Evolutionary conservation across 139 green algal species (phyloP).

Genomic region (Coelastrella sp.): DNA sequence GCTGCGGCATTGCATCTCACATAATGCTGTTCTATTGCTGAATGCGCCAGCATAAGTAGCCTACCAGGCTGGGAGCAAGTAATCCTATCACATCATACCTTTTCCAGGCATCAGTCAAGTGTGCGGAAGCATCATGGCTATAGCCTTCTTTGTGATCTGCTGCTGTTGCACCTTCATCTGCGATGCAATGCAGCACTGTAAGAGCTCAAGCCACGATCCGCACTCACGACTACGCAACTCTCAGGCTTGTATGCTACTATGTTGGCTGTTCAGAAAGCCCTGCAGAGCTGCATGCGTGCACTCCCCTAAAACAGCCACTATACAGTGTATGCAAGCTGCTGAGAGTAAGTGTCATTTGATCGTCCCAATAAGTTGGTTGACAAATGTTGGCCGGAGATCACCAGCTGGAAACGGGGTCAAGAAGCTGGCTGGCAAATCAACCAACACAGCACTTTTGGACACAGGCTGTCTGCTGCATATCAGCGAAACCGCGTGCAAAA

Average conservation of each 20-base stretch:
- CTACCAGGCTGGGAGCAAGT: too few relatives aligned
- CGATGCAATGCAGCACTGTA: background rate
- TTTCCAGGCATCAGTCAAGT: slow-evolving; percentile 65
- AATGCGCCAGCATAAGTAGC: too few relatives aligned
- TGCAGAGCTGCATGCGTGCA: too few relatives aligned
- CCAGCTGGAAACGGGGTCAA: background rate
- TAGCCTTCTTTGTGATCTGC: slow-evolving; percentile 61
- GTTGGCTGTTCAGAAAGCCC: too few relatives aligned
- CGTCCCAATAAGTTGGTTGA: background rate
- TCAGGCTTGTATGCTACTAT: too few relatives aligned
- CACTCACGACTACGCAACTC: too few relatives aligned
- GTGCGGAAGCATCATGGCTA: slow-evolving; percentile 1
- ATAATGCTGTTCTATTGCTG: too few relatives aligned
- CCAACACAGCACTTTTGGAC: background rate
- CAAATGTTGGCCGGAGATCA: background rate
- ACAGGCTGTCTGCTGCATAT: background rate
- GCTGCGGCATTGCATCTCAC: too few relatives aligned
- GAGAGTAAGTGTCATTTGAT: background rate
- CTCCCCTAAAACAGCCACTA: background rate
- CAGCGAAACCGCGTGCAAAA: background rate
- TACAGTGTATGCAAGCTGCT: background rate
- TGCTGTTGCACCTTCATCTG: slow-evolving; percentile 57
- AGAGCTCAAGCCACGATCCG: background rate
- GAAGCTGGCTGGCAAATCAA: background rate
- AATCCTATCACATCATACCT: slow-evolving; percentile 35